Base-by-base conservation (phyloP, 2,329 filamentous ascomycete species). In the Fusarium udum region DNA sequence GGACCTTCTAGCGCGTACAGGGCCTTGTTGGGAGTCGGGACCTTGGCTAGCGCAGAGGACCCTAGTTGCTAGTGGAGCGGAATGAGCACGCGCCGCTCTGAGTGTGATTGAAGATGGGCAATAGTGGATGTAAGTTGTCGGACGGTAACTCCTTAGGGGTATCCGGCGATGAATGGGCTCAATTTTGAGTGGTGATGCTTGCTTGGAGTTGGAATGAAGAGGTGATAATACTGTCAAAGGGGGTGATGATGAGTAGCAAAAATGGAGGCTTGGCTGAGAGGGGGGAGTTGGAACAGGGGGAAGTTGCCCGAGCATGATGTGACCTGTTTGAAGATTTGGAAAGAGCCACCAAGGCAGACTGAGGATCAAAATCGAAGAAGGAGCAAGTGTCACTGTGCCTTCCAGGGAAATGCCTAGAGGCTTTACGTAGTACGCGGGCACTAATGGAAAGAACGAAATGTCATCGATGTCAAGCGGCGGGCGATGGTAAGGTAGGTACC, bases 1-100 rank as follows among this genome's bases (percentile, higher is more conserved):
- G 73, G 66, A 67, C 71, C 69, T 78, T 78, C 76, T 78, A 78
- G 76, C 76, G 76, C 37, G 67, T 69, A 56, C 73, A 69, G 73
- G 74, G 70, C 71, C 56, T 61, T 59, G 53, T 67, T 51, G 48
- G 58, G 75, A 64, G 72, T 42, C 48, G 51, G 45, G 56, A 69
- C 56, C 42, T 59, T 51, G 56, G 42, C 56, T 59, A 59, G 56
- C 56, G 56, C 34, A 36, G 20, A 59, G n/a, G n/a, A 51, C 67
- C 75, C 75, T 62, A 57, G 75, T 46, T 55, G 40, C 36, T 56
- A 66, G 73, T 76, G 73, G 75, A 73, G 73, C 60, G 65, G 71
- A 53, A 51, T 49, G 63, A 64, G 65, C 67, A 69, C 51, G n/a
- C 59, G 67, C 67, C 67, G 67, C 56, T 59, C 51, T 51, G 57